Percentiles rank a stretch among this genome's conserved stretches.
Conservation (phyloP, 2,329 filamentous ascomycete species). For the Neofusicoccum parvum region DNA sequence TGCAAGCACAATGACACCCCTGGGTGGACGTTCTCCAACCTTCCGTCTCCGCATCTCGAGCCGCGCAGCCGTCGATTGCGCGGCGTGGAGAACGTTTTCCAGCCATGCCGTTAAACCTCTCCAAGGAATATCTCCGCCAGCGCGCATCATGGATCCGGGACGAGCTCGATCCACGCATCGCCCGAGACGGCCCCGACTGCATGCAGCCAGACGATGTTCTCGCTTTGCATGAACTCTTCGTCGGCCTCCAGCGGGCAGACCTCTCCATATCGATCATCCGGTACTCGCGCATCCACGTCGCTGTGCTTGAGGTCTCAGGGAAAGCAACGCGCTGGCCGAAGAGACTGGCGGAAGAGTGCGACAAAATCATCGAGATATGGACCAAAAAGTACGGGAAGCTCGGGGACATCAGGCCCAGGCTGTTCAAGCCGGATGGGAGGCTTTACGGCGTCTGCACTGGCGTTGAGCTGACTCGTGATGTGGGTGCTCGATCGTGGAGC, state of each 20-base stretch:
- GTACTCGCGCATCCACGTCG: conserved; percentile 50
- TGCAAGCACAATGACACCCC: not conserved
- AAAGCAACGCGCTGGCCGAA: conserved; percentile 52
- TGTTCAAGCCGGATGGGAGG: conserved; percentile 48
- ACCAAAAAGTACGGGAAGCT: conserved; percentile 41
- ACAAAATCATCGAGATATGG: conserved; percentile 45
- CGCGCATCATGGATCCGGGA: conserved; percentile 51
- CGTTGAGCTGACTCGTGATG: conserved; percentile 42
- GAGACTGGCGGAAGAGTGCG: conserved; percentile 47
- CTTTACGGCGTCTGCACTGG: conserved; percentile 45
- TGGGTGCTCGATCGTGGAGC: conserved; percentile 29
- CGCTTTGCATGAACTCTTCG: conserved; percentile 46
- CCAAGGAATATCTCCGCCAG: conserved; percentile 32
- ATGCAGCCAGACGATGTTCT: conserved; percentile 48
- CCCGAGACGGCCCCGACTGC: conserved; percentile 47
- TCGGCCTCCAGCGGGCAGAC: conserved; percentile 18
- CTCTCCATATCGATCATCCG: conserved; percentile 41
- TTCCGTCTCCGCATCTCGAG: not conserved
- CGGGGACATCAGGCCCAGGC: conserved; percentile 38
- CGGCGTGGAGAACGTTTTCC: not conserved
- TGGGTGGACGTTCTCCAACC: not conserved
- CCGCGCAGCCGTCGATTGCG: not conserved
- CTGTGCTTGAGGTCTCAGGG: conserved; percentile 46
- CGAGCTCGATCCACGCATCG: conserved; percentile 48
- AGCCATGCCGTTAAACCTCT: conserved; percentile 2